Base-by-base conservation (phyloP, 192 early-diverging fungal genomes). In the Coemansia sp. region DNA sequence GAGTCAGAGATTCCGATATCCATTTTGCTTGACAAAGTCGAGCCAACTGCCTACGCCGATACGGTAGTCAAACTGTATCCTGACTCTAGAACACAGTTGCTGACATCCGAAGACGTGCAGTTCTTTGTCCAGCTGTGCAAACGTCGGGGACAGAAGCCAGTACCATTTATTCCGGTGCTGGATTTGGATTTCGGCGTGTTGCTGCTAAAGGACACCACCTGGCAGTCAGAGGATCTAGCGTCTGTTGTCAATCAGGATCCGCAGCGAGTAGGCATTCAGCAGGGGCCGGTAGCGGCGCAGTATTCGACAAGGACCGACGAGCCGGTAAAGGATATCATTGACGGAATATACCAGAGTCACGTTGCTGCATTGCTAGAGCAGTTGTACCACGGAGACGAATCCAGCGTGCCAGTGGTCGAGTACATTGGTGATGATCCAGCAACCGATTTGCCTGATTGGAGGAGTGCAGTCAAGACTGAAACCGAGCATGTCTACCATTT, bases 181-280 rank as follows among this genome's bases (percentile, higher is more conserved):
- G 94, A 96, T 68, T 87, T 89, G 48, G 89, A 92, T 72, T 94
- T 98, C 82, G 92, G 92, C 66, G 82, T 88, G 37, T 91, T 93
- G 87, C 87, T 95, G 82, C 90, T 90, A 53, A 96, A 94, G 83
- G 91, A 93, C 73, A 92, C 88, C 6, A 71, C 90, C 28, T 94
- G 94, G 95, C 91, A 94, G 71, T 89, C 89, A 2, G 93, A 98
- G 64, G 87, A 94, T 59, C 68, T 96, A 6, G 89, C 89, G 49
- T 87, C 91, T 15, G 85, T 98, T 46, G 84, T 91, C 20, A 91
- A 85, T 57, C 87, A 91, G 61, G 95, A 98, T 84, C 86, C 89
- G 3, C 85, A 88, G 63, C 87, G 95, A 52, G 89, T 90, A 4
- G 85, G 84, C 58, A 94, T 96, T 66, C 84, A 96, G 56, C 95